Percentiles rank a stretch among this genome's conserved stretches.
Conservation (phyloP, 2,329 filamentous ascomycete species). For the Fusarium papillatum region DNA sequence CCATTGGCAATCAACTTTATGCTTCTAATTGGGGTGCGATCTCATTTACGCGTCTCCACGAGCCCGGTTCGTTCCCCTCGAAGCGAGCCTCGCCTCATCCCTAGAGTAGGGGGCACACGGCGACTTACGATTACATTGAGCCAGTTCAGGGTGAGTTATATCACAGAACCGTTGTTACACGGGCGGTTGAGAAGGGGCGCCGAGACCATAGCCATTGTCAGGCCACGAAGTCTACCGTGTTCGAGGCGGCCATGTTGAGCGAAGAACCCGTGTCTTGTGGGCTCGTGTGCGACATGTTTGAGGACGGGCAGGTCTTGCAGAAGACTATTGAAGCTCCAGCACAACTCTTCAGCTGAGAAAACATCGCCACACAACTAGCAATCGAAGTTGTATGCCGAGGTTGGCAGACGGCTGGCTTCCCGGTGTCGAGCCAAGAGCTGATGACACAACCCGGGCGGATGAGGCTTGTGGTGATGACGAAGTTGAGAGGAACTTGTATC, state of each 20-base stretch:
- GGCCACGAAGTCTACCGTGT: conserved; percentile 48
- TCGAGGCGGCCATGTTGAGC: conserved; percentile 43
- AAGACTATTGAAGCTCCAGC: conserved; percentile 42
- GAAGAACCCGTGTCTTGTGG: conserved; percentile 30
- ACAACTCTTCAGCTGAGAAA: not conserved
- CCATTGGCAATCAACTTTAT: not conserved
- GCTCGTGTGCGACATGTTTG: conserved; percentile 37
- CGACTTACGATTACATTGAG: conserved; percentile 51
- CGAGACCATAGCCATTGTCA: conserved; percentile 20
- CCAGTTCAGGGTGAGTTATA: conserved; percentile 48
- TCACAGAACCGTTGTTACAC: conserved; percentile 17
- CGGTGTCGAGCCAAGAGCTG: not conserved
- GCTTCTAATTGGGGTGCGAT: conserved; percentile 46
- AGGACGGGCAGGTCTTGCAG: conserved; percentile 37
- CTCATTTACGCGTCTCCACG: conserved; percentile 50
- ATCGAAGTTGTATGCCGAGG: conserved; percentile 49
- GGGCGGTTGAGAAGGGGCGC: conserved; percentile 7
- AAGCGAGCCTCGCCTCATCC: conserved; percentile 53
- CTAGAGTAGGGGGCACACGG: conserved; percentile 53
- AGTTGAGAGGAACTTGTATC: conserved; percentile 52
- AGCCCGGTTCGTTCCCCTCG: conserved; percentile 51
- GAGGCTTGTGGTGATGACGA: conserved; percentile 46
- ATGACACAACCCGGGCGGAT: conserved; percentile 35
- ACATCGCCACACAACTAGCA: conserved; percentile 41
- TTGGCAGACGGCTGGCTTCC: conserved; percentile 19